A percentile compares a stretch with the other conserved stretches of the same genome.
phyloP scores from a whole-genome alignment of 2,329 filamentous ascomycete species.

The Phaeosphaeria sp. region DNA sequence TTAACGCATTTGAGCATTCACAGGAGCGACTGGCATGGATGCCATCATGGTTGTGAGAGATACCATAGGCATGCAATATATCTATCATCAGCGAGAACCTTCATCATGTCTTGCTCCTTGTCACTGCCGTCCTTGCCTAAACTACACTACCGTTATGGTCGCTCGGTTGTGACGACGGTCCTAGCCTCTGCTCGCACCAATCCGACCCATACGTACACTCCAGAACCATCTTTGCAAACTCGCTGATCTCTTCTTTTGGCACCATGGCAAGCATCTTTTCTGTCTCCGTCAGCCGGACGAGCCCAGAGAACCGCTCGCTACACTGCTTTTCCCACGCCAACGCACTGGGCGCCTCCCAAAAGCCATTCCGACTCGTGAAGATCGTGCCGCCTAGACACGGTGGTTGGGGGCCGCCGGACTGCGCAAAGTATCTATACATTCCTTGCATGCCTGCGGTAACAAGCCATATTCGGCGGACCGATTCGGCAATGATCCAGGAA shows the following conservation, averaged over 20 bases:
- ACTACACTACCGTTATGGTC: background rate
- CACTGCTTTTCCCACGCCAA: constrained; percentile 4
- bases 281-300: constrained; percentile 2
- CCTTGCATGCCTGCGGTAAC: background rate
- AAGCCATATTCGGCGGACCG: constrained; percentile 6
- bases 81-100: background rate
- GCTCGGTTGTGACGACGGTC: background rate
- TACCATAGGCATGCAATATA: background rate
- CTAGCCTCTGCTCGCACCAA: background rate
- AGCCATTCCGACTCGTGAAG: constrained; percentile 4
- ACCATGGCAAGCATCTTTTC: constrained; percentile 7
- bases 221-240: constrained; percentile 2
- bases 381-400: constrained; percentile 1
- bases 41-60: background rate
- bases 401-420: background rate
- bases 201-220: constrained; percentile 2
- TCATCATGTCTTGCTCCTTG: background rate
- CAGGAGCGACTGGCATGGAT: background rate
- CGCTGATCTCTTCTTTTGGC: constrained; percentile 1
- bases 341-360: constrained; percentile 5
- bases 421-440: constrained; percentile 1
- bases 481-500: constrained; percentile 5
- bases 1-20: constrained; percentile 6
- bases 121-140: background rate
- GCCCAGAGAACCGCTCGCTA: constrained; percentile 1